Percentiles rank a stretch among this genome's conserved stretches.
Conservation (phyloP, 352 stramenopile species). For the Phytophthora ramorum region DNA sequence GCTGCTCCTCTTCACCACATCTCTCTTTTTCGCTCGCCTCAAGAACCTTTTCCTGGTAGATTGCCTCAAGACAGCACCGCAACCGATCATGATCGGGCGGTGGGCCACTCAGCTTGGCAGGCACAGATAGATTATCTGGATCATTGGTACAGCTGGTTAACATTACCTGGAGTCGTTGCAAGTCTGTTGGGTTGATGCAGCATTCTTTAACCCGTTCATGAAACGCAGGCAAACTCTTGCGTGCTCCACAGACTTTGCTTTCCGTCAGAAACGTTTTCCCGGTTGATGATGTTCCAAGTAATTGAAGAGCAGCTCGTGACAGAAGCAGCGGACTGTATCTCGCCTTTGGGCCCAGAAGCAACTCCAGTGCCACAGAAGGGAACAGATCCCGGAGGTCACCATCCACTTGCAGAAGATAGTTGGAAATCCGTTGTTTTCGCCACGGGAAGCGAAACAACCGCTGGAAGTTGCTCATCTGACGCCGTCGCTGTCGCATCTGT, state of each 20-base stretch:
- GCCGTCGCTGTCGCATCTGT: conserved; percentile 30
- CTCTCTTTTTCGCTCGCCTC: conserved; percentile 33
- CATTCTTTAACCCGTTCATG: not conserved
- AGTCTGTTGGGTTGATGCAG: conserved; percentile 5
- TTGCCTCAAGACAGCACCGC: conserved; percentile 42
- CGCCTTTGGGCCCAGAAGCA: conserved; percentile 42
- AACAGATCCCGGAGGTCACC: conserved; percentile 51
- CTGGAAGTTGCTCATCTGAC: conserved; percentile 48
- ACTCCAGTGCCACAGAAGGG: conserved; percentile 38
- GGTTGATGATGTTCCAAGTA: conserved; percentile 17
- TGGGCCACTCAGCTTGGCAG: conserved; percentile 8
- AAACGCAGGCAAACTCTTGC: not conserved
- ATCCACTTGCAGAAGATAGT: conserved; percentile 62
- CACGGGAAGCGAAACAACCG: conserved; percentile 55
- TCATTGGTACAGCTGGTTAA: not conserved
- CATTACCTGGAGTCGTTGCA: conserved; percentile 10
- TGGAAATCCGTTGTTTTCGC: conserved; percentile 40
- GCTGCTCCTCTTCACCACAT: conserved; percentile 22
- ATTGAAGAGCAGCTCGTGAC: conserved; percentile 28
- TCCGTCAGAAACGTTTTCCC: conserved; percentile 70
- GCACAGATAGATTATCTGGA: not conserved
- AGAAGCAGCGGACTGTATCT: conserved; percentile 58
- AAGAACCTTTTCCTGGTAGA: conserved; percentile 46
- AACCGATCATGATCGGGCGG: conserved; percentile 17
- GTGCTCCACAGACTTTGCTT: not conserved